Conservation (phyloP, 1,284 basidiomycete species). For the Apiotrichum gracile region DNA sequence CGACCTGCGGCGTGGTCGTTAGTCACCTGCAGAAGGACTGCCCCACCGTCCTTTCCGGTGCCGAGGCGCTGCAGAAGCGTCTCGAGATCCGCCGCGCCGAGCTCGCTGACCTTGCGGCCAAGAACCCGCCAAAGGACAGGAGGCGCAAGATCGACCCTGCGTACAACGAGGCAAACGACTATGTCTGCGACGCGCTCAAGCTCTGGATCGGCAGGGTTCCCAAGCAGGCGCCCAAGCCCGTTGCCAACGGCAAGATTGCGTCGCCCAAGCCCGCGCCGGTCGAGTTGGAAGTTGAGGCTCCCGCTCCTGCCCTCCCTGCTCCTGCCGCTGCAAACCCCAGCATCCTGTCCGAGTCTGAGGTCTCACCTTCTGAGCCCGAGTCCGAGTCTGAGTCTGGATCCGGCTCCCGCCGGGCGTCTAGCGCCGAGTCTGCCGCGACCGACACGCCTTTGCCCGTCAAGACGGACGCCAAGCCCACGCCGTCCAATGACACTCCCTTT, state of each 20-base stretch:
- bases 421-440: not conserved
- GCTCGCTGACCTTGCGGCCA: not conserved
- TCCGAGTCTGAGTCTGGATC: not conserved
- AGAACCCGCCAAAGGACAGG: not conserved
- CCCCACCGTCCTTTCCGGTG: constrained; percentile 23
- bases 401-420: too few species aligned
- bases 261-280: not conserved
- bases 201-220: constrained; percentile 26
- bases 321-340: not conserved
- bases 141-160: not conserved
- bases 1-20: not conserved
- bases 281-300: not conserved
- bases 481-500: constrained; percentile 6
- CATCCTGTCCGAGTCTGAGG: not conserved
- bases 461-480: not conserved
- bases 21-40: constrained; percentile 31
- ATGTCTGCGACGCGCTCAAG: constrained; percentile 22
- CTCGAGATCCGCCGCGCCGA: constrained; percentile 11
- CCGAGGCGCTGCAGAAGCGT: constrained; percentile 15
- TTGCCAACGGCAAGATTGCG: constrained; percentile 12
- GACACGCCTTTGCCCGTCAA: not conserved
- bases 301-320: not conserved
- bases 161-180: constrained; percentile 3
- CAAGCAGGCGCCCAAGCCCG: constrained; percentile 16
- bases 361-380: not conserved